Base-by-base conservation (phyloP, 352 stramenopile genomes). In the Phytophthora tentaculata region DNA sequence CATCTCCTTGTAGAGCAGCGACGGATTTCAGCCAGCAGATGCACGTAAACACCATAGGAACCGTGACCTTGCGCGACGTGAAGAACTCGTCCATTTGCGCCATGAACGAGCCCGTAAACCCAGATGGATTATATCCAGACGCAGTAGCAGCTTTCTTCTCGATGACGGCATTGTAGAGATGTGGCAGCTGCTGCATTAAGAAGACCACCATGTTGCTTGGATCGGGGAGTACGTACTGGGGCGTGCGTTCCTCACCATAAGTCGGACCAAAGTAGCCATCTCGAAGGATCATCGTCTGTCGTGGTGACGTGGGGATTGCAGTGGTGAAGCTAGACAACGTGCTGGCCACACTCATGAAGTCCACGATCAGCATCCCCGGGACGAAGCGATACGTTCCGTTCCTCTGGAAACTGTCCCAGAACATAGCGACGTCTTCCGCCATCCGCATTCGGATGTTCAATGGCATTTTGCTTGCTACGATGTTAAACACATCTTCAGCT, bases 21-120 rank as follows among this genome's bases (percentile, higher is more conserved):
- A 74, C 66, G 13, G 70, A 71, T 24, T 74, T 75, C 9, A 78
- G 10, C 70, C 70, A 81, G 67, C 74, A 78, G 13, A 72, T 67
- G 29, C 60, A 69, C 4, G 58, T 47, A 28, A 81, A 78, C 23
- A 74, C 66, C 5, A 81, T 44, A 0, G 64, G 66, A 12, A 81
- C 24, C 0, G 58, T 69, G 26, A 73, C 62, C 28, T 58, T 52
- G 22, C 52, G 61, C 5, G 50, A 74, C 12, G 58, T 68, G 43
- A 81, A 76, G 20, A 56, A 81, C 47, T 70, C 41, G 9, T 71
- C 69, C 44, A 76, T 63, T n/a, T 45, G 43, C 14, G 51, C 41
- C 53, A 68, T 53, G 48, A 77, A 74, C 20, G 57, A 67, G 5
- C 35, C 53, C 17, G 51, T 56, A 24, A 74, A 52, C 7, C 55